Evolutionary conservation across 2,329 filamentous ascomycete species (phyloP).

Genomic region (Rosellinia necatrix): DNA sequence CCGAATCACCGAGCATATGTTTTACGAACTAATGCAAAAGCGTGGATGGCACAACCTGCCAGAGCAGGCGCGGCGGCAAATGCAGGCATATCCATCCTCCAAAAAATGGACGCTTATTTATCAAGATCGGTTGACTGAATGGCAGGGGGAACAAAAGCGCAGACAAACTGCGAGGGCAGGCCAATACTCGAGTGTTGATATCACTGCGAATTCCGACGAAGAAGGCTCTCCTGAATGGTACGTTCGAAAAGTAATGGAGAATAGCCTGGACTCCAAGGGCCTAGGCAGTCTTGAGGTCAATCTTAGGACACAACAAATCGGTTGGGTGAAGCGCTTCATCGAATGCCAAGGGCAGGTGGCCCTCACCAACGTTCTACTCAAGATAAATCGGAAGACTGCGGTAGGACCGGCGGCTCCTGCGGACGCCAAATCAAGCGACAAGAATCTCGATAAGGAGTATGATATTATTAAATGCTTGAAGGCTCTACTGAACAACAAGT

Average conservation of each 20-base stretch:
- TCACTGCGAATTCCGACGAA: conserved; percentile 82
- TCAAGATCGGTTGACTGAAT: conserved; percentile 90
- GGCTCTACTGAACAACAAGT: conserved; percentile 98
- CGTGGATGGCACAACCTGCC: conserved; percentile 96
- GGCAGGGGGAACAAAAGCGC: conserved; percentile 92
- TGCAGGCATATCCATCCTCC: conserved; percentile 89
- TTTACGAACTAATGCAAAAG: conserved; percentile 93
- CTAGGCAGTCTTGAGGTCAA: conserved; percentile 93
- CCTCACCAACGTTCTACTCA: conserved; percentile 88
- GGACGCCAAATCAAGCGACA: conserved; percentile 64
- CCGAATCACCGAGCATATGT: conserved; percentile 85
- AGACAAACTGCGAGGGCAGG: conserved; percentile 74
- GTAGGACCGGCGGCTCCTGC: conserved; percentile 70
- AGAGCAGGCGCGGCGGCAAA: conserved; percentile 91
- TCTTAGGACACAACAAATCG: conserved; percentile 92
- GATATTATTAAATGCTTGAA: conserved; percentile 98
- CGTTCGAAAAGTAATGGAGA: conserved; percentile 94
- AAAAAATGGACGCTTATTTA: conserved; percentile 99
- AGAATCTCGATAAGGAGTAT: conserved; percentile 88
- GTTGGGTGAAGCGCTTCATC: conserved; percentile 95
- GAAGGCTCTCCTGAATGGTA: conserved; percentile 98
- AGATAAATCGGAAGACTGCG: conserved; percentile 87
- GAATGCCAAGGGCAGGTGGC: conserved; percentile 97
- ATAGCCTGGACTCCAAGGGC: conserved; percentile 88
- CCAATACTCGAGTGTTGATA: conserved; percentile 70